phyloP scores from a whole-genome alignment of 495 filamentous ascomycete genomes.

The Baudoinia panamericana region DNA sequence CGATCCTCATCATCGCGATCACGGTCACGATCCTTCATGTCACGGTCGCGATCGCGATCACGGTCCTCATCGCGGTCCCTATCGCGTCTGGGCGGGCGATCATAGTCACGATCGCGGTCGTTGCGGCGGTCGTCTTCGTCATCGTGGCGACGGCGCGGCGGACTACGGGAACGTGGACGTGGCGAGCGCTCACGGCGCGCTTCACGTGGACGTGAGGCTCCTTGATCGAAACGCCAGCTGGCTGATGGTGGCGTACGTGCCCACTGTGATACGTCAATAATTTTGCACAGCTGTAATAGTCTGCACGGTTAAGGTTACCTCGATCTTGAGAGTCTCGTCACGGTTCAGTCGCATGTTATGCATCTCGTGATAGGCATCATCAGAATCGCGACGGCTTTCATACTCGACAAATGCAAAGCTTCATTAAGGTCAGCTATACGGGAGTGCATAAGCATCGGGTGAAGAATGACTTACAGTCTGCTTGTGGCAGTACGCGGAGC shows the following conservation, averaged over 20 bases:
- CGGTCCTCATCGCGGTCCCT: conserved; percentile 44
- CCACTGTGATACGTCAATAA: conserved; percentile 51
- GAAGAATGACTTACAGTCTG: conserved; percentile 62
- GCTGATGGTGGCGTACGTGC: conserved; percentile 95
- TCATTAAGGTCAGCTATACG: conserved; percentile 24
- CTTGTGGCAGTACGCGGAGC: conserved; percentile 85
- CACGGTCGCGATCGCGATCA: conserved; percentile 47
- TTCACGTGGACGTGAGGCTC: conserved; percentile 26
- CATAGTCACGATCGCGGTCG: conserved; percentile 47
- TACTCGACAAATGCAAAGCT: conserved; percentile 99
- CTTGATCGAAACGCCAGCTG: conserved; percentile 92
- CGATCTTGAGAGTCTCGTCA: conserved; percentile 94
- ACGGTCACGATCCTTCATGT: conserved; percentile 40
- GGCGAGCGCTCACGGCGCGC: conserved; percentile 53
- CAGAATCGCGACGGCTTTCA: conserved; percentile 94
- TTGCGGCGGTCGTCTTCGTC: conserved; percentile 50
- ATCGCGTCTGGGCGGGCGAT: conserved; percentile 48
- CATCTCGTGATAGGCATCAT: conserved; percentile 99
- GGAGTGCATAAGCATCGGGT: conserved; percentile 11
- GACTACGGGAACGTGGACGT: conserved; percentile 58
- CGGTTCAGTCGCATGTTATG: conserved; percentile 97
- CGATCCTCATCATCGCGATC: conserved; percentile 41
- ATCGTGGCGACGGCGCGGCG: conserved; percentile 68
- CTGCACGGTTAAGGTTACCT: too few relatives aligned
- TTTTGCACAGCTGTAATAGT: too few relatives aligned